Conservation (phyloP, 1,284 basidiomycete species). For the Malassezia globosa region DNA sequence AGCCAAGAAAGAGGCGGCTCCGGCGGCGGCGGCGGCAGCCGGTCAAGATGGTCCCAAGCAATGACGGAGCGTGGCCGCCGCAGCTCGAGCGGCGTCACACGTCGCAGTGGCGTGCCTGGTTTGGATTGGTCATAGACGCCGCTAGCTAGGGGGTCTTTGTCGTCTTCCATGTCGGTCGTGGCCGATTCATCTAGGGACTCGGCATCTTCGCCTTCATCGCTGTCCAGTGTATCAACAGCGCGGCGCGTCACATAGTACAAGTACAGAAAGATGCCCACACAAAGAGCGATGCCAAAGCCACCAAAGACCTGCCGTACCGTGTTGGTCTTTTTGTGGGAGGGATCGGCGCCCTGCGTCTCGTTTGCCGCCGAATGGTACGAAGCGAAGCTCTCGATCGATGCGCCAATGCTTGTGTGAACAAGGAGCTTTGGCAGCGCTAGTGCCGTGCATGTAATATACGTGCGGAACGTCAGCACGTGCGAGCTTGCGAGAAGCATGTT, state of each 20-base stretch:
- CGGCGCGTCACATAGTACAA: slow-evolving; percentile 64
- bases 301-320: slow-evolving; percentile 58
- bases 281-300: slow-evolving; percentile 59
- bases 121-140: background rate
- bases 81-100: background rate
- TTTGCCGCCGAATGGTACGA: slow-evolving; percentile 52
- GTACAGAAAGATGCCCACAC: slow-evolving; percentile 65
- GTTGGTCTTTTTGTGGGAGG: slow-evolving; percentile 47
- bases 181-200: slow-evolving; percentile 12
- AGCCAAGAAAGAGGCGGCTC: background rate
- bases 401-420: slow-evolving; percentile 69
- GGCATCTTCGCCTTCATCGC: slow-evolving; percentile 19
- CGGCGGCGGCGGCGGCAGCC: too few species aligned
- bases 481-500: slow-evolving; percentile 76
- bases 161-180: background rate
- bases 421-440: slow-evolving; percentile 73
- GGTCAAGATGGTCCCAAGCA: too few species aligned
- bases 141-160: background rate
- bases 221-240: slow-evolving; percentile 63
- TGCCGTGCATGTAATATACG: slow-evolving; percentile 67
- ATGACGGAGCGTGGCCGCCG: too few species aligned
- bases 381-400: slow-evolving; percentile 69
- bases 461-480: slow-evolving; percentile 65
- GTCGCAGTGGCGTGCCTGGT: background rate
- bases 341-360: background rate